These are phyloP conservation scores for Mastigamoeba balamuthi DNA, from an alignment of 78 protist species.

Conservation along the genomic window DNA sequence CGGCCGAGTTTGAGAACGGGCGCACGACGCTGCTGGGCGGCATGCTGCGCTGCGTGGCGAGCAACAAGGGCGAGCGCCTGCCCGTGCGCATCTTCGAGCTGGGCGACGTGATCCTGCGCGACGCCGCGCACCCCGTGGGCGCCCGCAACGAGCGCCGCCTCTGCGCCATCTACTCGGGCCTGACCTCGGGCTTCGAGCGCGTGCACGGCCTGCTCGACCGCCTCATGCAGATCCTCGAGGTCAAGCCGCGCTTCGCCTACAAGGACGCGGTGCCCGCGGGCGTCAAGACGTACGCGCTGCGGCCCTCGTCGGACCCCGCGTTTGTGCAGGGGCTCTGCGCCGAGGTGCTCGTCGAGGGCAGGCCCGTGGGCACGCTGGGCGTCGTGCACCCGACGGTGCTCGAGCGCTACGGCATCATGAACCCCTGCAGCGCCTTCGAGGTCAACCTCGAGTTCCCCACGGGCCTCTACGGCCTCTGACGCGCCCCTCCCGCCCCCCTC, in stretches of 20 bases:
- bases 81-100: conserved; percentile 88
- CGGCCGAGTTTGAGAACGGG: conserved; percentile 67
- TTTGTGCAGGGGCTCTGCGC: conserved; percentile 66
- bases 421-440: conserved; percentile 55
- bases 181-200: conserved; percentile 54
- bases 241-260: too few relatives aligned
- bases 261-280: neutral
- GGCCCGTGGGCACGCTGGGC: conserved; percentile 75
- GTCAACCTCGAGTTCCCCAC: conserved; percentile 24
- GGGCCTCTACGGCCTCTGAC: too few relatives aligned
- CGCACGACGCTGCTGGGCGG: conserved; percentile 84
- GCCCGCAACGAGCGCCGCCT: conserved; percentile 54
- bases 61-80: conserved; percentile 43
- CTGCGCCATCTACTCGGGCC: conserved; percentile 33
- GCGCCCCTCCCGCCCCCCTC: too few relatives aligned
- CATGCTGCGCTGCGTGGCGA: conserved; percentile 64
- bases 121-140: conserved; percentile 27
- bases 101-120: conserved; percentile 59
- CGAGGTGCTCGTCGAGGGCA: conserved; percentile 17
- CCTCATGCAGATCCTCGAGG: conserved; percentile 24
- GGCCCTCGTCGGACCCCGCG: conserved; percentile 21
- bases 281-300: neutral
- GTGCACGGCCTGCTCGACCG: conserved; percentile 76
- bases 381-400: conserved; percentile 76
- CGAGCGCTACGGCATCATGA: conserved; percentile 27